These are phyloP conservation scores for Pseudopyrenochaeta lycopersici DNA, from an alignment of 2,329 filamentous ascomycete species.

Conservation along the genomic window DNA sequence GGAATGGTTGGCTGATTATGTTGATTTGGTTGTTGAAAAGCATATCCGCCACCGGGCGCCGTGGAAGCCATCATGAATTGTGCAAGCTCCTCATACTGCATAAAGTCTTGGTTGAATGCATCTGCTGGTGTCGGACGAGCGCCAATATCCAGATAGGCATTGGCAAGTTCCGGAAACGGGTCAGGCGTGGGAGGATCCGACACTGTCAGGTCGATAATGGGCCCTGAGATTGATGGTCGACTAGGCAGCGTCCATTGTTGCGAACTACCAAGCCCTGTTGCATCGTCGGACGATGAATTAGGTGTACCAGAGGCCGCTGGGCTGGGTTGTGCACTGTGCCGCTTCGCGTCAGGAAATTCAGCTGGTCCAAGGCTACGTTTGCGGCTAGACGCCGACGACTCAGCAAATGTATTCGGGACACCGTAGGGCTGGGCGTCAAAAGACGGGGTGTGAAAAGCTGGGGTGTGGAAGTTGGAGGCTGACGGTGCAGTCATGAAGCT, in stretches of 20 bases:
- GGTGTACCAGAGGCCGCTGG: slow-evolving; percentile 33
- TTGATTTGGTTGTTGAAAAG: slow-evolving; percentile 13
- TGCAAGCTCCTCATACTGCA: slow-evolving; percentile 36
- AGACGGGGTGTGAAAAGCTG: too few relatives aligned
- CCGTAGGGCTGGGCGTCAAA: too few relatives aligned
- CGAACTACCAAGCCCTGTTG: not conserved
- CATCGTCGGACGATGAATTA: slow-evolving; percentile 10
- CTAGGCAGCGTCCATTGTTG: slow-evolving; percentile 11
- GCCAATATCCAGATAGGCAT: slow-evolving; percentile 11
- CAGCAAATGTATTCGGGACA: not conserved
- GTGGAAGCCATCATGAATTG: slow-evolving; percentile 34
- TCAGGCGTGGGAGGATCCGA: slow-evolving; percentile 32
- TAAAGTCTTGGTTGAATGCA: slow-evolving; percentile 34
- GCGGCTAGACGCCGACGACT: slow-evolving; percentile 17
- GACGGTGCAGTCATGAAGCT: not conserved
- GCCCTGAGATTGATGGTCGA: slow-evolving; percentile 1
- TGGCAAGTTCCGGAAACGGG: slow-evolving; percentile 30
- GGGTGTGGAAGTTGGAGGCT: not conserved
- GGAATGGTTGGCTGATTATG: not conserved
- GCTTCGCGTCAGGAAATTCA: slow-evolving; percentile 34
- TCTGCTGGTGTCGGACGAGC: slow-evolving; percentile 12
- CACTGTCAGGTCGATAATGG: slow-evolving; percentile 35
- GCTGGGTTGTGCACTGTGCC: slow-evolving; percentile 32
- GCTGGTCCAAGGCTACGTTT: slow-evolving; percentile 34
- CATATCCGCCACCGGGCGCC: slow-evolving; percentile 20